These are phyloP conservation scores for Alternaria infectoria DNA, from an alignment of 2,329 filamentous ascomycete genomes.

Conservation along the genomic window DNA sequence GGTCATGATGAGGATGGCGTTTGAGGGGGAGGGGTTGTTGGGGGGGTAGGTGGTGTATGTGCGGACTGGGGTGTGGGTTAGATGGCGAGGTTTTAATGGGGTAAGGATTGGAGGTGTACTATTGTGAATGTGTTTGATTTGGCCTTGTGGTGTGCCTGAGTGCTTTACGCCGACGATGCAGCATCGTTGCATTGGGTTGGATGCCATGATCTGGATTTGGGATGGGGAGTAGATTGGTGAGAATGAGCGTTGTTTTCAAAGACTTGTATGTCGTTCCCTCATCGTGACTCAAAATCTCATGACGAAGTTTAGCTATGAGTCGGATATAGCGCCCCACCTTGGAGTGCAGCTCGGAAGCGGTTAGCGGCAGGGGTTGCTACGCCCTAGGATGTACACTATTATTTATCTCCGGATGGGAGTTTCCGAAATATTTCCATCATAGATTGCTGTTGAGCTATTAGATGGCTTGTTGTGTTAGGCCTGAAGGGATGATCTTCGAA, in stretches of 20 bases:
- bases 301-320: not conserved
- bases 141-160: constrained; percentile 56
- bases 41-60: constrained; percentile 61
- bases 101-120: no score
- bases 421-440: not conserved
- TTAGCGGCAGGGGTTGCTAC: not conserved
- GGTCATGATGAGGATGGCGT: constrained; percentile 60
- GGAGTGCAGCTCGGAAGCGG: not conserved
- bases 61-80: constrained; percentile 50
- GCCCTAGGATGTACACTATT: not conserved
- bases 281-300: not conserved
- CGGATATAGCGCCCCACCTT: not conserved
- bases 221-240: not conserved
- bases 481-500: not conserved
- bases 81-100: no score
- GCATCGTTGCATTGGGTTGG: constrained; percentile 57
- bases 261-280: not conserved
- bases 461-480: not conserved
- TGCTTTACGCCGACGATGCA: constrained; percentile 60
- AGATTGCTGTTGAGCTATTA: not conserved
- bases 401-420: not conserved
- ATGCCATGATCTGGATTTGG: constrained; percentile 52
- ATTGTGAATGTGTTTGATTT: constrained; percentile 55
- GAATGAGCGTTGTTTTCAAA: not conserved
- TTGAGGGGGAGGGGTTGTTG: constrained; percentile 56